Percentiles rank a stretch among this genome's conserved stretches.
Evolutionary conservation across 2,329 filamentous ascomycete genomes (phyloP).

Genomic region (Xylariaceae sp.): DNA sequence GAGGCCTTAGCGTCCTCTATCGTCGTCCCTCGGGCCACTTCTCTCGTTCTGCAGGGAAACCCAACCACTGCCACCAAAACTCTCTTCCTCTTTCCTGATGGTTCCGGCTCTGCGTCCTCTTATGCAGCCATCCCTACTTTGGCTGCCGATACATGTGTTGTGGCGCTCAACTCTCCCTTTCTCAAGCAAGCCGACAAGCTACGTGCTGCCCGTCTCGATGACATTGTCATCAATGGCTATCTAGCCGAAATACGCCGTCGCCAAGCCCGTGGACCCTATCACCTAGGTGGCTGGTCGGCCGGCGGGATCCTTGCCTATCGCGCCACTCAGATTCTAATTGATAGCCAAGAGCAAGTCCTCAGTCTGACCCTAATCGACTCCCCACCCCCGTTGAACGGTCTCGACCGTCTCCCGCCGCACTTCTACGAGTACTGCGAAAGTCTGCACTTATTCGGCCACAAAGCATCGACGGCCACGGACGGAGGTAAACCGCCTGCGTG

Average conservation of each 20-base stretch:
- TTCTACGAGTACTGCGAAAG: background rate
- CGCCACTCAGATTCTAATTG: conserved; percentile 4
- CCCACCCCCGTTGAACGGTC: conserved; percentile 5
- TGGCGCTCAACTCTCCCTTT: conserved; percentile 16
- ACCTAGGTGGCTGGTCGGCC: conserved; percentile 19
- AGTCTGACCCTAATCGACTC: conserved; percentile 14
- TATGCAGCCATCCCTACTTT: conserved; percentile 9
- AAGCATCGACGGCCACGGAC: too few relatives aligned
- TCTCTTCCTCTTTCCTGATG: conserved; percentile 22
- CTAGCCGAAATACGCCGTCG: conserved; percentile 17
- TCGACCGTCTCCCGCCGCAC: background rate
- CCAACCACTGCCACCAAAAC: conserved; percentile 2
- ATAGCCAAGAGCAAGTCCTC: conserved; percentile 4
- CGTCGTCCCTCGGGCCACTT: conserved; percentile 10
- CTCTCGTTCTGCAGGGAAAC: conserved; percentile 11
- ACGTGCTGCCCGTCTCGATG: background rate
- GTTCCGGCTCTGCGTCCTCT: conserved; percentile 13
- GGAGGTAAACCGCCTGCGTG: background rate
- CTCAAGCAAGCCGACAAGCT: conserved; percentile 7
- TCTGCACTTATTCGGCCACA: background rate
- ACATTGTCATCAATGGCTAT: background rate
- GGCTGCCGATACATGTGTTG: background rate
- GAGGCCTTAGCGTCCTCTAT: too few relatives aligned
- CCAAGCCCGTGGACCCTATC: conserved; percentile 17
- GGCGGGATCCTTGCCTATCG: conserved; percentile 19